These are phyloP conservation scores for Sporisorium sorghi DNA, from an alignment of 1,284 basidiomycete genomes.

Conservation along the genomic window DNA sequence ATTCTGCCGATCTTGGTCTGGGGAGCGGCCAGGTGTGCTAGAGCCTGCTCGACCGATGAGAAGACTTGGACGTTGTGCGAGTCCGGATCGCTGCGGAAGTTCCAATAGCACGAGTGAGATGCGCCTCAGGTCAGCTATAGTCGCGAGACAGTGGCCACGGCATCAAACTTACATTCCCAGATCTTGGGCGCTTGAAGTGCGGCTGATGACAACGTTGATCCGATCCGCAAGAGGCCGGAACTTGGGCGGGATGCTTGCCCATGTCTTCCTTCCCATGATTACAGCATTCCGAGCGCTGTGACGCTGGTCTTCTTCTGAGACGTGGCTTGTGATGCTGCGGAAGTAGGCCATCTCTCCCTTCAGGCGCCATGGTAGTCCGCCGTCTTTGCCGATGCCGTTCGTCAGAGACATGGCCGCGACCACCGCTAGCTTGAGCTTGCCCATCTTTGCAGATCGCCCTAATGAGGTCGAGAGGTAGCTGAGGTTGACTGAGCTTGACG, in stretches of 20 bases:
- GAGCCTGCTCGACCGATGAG: slow-evolving; percentile 26
- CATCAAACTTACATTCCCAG: slow-evolving; percentile 74
- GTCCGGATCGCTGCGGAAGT: slow-evolving; percentile 43
- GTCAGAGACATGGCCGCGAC: slow-evolving; percentile 89
- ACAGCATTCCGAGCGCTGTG: slow-evolving; percentile 77
- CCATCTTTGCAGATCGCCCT: slow-evolving; percentile 17
- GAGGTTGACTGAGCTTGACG: background rate
- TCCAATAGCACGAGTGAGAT: slow-evolving; percentile 27
- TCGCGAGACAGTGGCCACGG: slow-evolving; percentile 17
- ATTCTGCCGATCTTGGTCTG: slow-evolving; percentile 58
- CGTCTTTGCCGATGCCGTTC: slow-evolving; percentile 86
- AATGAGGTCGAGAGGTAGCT: background rate
- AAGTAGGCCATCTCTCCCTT: slow-evolving; percentile 95
- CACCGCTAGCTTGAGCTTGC: slow-evolving; percentile 76
- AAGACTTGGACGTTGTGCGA: slow-evolving; percentile 32
- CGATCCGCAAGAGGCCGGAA: slow-evolving; percentile 85
- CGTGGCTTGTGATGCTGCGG: slow-evolving; percentile 78
- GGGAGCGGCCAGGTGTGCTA: slow-evolving; percentile 12
- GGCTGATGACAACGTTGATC: slow-evolving; percentile 84
- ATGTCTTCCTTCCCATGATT: slow-evolving; percentile 96
- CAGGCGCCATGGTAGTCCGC: slow-evolving; percentile 86
- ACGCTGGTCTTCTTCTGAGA: slow-evolving; percentile 58
- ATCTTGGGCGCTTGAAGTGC: slow-evolving; percentile 74
- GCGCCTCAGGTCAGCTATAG: background rate
- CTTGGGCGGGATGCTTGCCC: slow-evolving; percentile 94